phyloP scores from a whole-genome alignment of 768 basidiomycete species.

The Termitomyces sp. region DNA sequence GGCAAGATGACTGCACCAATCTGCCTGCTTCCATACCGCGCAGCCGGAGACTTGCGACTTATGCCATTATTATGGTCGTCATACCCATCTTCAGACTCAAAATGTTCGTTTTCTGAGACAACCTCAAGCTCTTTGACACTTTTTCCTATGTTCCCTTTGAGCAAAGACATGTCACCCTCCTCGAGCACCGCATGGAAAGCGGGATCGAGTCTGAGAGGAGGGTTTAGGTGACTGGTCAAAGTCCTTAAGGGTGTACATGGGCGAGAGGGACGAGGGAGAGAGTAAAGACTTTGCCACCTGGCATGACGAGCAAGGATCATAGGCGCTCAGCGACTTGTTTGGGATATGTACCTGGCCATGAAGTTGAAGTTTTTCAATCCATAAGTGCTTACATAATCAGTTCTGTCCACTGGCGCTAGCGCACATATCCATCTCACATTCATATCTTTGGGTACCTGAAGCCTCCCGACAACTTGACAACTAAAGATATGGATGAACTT shows the following conservation, averaged over 20 bases:
- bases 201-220: constrained; percentile 63
- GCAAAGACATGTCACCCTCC: constrained; percentile 68
- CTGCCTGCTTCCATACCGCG: constrained; percentile 70
- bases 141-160: constrained; percentile 28
- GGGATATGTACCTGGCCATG: neutral
- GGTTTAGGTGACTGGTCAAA: constrained; percentile 45
- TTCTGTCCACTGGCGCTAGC: no score
- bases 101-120: constrained; percentile 33
- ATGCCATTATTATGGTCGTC: constrained; percentile 27
- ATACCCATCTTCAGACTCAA: constrained; percentile 28
- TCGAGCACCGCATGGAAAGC: constrained; percentile 57
- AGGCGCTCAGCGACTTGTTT: neutral
- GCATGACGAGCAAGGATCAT: constrained; percentile 18
- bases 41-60: constrained; percentile 73
- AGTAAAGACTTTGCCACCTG: neutral
- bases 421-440: no score
- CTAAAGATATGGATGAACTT: constrained; percentile 6
- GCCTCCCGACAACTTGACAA: constrained; percentile 1
- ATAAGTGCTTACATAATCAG: constrained; percentile 8
- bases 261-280: neutral
- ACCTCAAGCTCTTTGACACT: constrained; percentile 55
- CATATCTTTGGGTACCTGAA: no score
- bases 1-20: constrained; percentile 75
- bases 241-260: neutral
- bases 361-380: neutral